Conservation (phyloP, 768 basidiomycete species). For the Hericium erinaceus region DNA sequence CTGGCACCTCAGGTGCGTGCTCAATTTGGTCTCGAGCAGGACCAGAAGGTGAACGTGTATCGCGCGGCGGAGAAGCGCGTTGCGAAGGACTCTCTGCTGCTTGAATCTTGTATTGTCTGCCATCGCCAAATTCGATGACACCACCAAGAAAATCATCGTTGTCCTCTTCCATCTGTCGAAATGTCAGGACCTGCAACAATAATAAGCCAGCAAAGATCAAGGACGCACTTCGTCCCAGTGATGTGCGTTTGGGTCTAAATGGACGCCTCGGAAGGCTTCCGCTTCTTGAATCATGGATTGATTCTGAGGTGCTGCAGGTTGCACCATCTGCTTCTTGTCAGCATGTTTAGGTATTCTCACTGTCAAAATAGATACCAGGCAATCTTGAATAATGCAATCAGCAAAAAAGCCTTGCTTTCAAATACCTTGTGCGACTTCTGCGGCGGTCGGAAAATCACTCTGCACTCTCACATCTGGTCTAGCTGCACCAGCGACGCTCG, state of each 20-base stretch:
- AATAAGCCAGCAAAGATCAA: background rate
- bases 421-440: slow-evolving; percentile 84
- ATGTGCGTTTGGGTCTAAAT: slow-evolving; percentile 87
- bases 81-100: slow-evolving; percentile 29
- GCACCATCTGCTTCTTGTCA: slow-evolving; percentile 37
- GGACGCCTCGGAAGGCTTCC: slow-evolving; percentile 90
- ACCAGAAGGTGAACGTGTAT: slow-evolving; percentile 11
- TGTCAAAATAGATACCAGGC: background rate
- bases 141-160: slow-evolving; percentile 83
- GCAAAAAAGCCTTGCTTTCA: slow-evolving; percentile 3
- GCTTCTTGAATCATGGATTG: slow-evolving; percentile 66
- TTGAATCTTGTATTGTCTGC: slow-evolving; percentile 81
- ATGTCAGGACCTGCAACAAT: slow-evolving; percentile 6
- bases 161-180: slow-evolving; percentile 75
- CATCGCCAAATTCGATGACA: slow-evolving; percentile 94
- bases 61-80: slow-evolving; percentile 15
- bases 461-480: slow-evolving; percentile 35
- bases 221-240: slow-evolving; percentile 94
- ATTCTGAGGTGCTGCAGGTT: slow-evolving; percentile 43
- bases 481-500: slow-evolving; percentile 19
- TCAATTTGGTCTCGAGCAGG: slow-evolving; percentile 1
- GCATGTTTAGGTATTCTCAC: slow-evolving; percentile 7
- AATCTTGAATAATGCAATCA: too few species aligned
- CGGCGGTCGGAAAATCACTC: slow-evolving; percentile 91
- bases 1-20: slow-evolving; percentile 29